A percentile compares a stretch with the other conserved stretches of the same genome.
phyloP scores from a whole-genome alignment of 108 stramenopile genomes.

The Nitzschia sp. region DNA sequence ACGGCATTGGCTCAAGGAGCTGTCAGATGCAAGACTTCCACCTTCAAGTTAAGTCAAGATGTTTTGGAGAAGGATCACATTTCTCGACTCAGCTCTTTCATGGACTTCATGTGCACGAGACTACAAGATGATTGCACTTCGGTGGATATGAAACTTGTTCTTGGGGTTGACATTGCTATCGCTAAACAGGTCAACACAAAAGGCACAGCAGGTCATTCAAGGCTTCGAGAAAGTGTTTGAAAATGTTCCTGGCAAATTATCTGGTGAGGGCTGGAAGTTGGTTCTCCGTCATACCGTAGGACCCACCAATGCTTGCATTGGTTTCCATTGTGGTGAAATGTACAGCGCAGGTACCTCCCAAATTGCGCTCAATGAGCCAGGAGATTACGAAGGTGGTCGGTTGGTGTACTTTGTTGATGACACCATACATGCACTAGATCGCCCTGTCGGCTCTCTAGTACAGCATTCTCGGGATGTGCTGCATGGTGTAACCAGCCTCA shows the following conservation, averaged over 20 bases:
- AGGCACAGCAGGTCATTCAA: too few relatives aligned
- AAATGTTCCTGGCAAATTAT: neutral
- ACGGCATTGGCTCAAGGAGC: neutral
- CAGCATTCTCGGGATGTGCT: constrained; percentile 37
- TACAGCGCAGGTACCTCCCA: constrained; percentile 33
- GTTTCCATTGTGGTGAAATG: constrained; percentile 42
- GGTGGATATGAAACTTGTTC: too few relatives aligned
- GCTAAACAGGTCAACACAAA: too few relatives aligned
- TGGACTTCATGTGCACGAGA: neutral
- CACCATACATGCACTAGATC: constrained; percentile 22
- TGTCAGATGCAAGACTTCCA: neutral
- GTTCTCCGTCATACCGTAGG: constrained; percentile 39
- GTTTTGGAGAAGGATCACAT: neutral
- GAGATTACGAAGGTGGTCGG: constrained; percentile 40
- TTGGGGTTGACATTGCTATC: too few relatives aligned
- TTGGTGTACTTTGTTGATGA: constrained; percentile 43
- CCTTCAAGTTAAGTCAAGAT: neutral
- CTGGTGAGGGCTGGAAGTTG: constrained; percentile 1
- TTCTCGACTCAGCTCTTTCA: neutral
- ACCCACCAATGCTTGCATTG: constrained; percentile 39
- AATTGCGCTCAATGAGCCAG: constrained; percentile 36
- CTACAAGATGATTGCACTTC: too few relatives aligned
- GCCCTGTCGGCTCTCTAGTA: constrained; percentile 32
- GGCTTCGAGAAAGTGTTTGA: too few relatives aligned
- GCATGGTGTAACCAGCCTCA: constrained; percentile 35